Base-by-base conservation (phyloP, 1,139 yeast genomes). In the Hyphopichia wangnamkhiaoensis region DNA sequence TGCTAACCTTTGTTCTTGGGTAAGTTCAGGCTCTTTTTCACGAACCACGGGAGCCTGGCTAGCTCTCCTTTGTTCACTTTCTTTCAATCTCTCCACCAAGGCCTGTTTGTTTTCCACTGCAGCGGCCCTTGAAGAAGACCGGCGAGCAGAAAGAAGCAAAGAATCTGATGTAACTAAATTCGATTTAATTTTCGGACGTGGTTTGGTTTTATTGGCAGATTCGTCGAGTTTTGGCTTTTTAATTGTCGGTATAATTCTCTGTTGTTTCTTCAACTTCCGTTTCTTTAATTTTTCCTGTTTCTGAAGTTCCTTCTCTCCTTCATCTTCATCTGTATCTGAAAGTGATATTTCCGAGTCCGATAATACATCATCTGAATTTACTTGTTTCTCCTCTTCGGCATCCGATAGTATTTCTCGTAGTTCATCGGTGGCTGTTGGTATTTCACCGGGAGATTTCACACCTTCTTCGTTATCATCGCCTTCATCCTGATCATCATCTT, bases 1-100 rank as follows among this genome's bases (percentile, higher is more conserved):
- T 10, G 76, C 84, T 37, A 93, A 65, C 42, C 91, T 72, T 56
- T 93, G 96, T 45, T 84, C 96, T 53, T 93, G 95, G 0, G 98
- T 90, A 57, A 86, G 57, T 47, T 76, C 82, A 13, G 70, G 68
- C 39, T 75, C 74, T 42, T 59, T 61, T 48, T 60, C 65, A 40
- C 74, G 59, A 48, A 62, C 69, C 27, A 68, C 66, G 0, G 80
- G 81, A 1, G 66, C 63, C 18, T 59, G 58, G 5, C 65, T 54
- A 19, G 83, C 84, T 44, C 87, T 74, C 48, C 86, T 74, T 37
- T 76, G 76, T 58, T 89, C 96, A 43, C 81, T 82, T 48, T 79
- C 82, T 45, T 82, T 77, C 45, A 93, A 65, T 49, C 83, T 82
- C 52, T 86, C 81, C 33, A 88, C 84, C 24, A 90, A 79, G 6